Base-by-base conservation (phyloP, 2,329 filamentous ascomycete species). In the Coniochaeta prunicola region DNA sequence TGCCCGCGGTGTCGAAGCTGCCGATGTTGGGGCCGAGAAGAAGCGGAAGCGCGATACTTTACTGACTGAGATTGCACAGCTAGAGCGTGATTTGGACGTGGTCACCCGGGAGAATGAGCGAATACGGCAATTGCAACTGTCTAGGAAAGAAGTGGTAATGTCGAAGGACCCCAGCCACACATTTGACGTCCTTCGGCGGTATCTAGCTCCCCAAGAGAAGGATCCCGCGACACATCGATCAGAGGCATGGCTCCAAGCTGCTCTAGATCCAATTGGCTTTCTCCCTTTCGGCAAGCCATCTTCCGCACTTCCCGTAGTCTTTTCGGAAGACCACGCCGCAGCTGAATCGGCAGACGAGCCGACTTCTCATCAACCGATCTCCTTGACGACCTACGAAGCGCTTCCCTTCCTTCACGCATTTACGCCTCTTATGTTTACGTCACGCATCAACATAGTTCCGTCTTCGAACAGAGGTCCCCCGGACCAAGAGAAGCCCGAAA, bases 351-450 rank as follows among this genome's bases (percentile, higher is more conserved):
- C 73, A 5, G 70, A 71, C 24, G 73, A 76, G 1, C 69, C 81
- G 0, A 74, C 80, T 8, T 89, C 87, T 1, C 89, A 92, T 66
- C 80, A 83, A 57, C 90, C 88, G 0, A 67, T 85, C 1, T 77
- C 78, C 1, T 77, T 92, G 73, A 78, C 82, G 0, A 78, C 88
- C 1, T 76, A 80, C 0, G 83, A 92, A 60, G 83, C 88, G 56
- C 73, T 89, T 2, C 84, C 87, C 0, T 91, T 88, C 63, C 77
- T 92, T 0, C 82, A 88, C 53, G 78, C 88, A 9, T 91, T 94
- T 65, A 89, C 84, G 0, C 84, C 88, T 0, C 78, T 94, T 15
- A 76, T 76, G 0, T 85, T 89, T 59, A 77, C 78, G 0, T 87
- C 85, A 0, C 78, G 73, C 0, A 74, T 85, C 15, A 72, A 76